A percentile compares a stretch with the other conserved stretches of the same genome.
Conservation (phyloP, 306 rosid species). For the Lotus japonicus region DNA sequence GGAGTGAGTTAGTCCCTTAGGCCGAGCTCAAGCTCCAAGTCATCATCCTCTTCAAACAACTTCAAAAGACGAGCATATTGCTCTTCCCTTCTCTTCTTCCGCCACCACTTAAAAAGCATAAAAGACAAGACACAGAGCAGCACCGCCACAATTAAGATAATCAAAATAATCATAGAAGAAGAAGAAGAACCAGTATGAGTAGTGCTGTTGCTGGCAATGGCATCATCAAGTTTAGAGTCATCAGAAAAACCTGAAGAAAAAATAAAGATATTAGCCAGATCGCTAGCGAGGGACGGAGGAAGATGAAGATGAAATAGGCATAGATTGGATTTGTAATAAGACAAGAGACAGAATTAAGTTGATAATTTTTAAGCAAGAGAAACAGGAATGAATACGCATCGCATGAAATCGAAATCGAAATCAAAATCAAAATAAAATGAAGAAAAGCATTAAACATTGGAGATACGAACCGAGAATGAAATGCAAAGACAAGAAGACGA, state of each 20-base stretch:
- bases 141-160: constrained; percentile 37
- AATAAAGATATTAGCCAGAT: too few species aligned
- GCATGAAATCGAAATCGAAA: too few species aligned
- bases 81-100: constrained; percentile 77
- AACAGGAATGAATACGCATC: too few species aligned
- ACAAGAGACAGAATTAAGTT: too few species aligned
- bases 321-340: too few species aligned
- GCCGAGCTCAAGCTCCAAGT: constrained; percentile 83
- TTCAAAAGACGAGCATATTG: constrained; percentile 74
- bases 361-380: too few species aligned
- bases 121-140: constrained; percentile 28
- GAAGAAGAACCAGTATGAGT: too few species aligned
- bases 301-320: too few species aligned
- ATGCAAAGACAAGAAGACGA: not conserved
- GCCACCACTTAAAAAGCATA: constrained; percentile 66
- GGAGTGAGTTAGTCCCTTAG: constrained; percentile 64
- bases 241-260: too few species aligned
- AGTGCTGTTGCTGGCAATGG: too few species aligned
- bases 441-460: not conserved
- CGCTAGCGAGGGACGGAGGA: too few species aligned
- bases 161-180: not conserved
- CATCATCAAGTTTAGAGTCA: too few species aligned
- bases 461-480: constrained; percentile 1
- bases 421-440: not conserved
- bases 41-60: constrained; percentile 84